These are phyloP conservation scores for Hevea brasiliensis DNA, from an alignment of 345 rosid genomes.

Conservation along the genomic window DNA sequence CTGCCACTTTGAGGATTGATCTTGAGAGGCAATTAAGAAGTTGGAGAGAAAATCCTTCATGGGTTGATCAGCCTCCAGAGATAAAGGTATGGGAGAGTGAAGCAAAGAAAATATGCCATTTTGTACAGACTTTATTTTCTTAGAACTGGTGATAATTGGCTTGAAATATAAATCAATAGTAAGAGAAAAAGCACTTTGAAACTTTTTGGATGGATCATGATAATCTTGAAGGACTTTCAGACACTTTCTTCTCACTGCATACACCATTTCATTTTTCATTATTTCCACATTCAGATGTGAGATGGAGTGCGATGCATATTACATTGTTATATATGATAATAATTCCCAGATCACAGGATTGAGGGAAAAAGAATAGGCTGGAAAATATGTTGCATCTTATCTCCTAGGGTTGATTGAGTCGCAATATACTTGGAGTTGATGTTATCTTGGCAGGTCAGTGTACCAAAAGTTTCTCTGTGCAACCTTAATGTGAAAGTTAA, in stretches of 20 bases:
- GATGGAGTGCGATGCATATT: background rate
- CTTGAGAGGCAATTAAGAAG: constrained; percentile 60
- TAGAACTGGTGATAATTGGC: background rate
- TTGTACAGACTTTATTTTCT: background rate
- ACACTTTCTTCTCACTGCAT: background rate
- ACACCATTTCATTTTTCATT: background rate
- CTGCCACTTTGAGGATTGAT: constrained; percentile 42
- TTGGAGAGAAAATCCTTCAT: constrained; percentile 81
- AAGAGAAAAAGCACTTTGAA: background rate
- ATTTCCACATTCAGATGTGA: background rate
- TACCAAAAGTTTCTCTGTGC: constrained; percentile 89
- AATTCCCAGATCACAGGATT: background rate
- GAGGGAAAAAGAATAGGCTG: background rate
- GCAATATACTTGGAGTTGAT: constrained; percentile 13
- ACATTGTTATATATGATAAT: background rate
- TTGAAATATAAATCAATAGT: background rate
- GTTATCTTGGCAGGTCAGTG: constrained; percentile 68
- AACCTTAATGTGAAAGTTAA: constrained; percentile 58
- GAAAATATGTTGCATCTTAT: background rate
- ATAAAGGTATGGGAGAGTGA: constrained; percentile 49
- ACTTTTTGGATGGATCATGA: background rate
- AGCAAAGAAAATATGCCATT: background rate
- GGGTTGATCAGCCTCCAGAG: constrained; percentile 59
- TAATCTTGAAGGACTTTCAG: background rate
- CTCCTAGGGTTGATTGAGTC: background rate